Base-by-base conservation (phyloP, 148 eudicot species). In the Rhododendron henanense region DNA sequence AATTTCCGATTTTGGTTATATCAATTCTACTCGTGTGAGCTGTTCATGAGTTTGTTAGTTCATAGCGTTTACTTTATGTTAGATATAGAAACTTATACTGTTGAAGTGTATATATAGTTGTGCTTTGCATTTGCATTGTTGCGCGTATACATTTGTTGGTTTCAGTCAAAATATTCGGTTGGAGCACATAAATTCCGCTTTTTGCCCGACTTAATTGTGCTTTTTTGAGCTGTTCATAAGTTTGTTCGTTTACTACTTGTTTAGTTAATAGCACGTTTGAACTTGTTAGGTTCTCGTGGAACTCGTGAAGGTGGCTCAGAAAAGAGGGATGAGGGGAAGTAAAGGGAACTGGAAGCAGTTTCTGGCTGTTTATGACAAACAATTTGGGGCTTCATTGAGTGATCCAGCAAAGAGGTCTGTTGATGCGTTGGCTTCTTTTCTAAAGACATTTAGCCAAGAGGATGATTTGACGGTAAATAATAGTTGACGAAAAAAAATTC, bases 331-430 rank as follows among this genome's bases (percentile, higher is more conserved):
- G 98, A 55, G 81, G 65, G 99, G 99, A 81, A 95, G 91, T 15
- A 90, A 91, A 61, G 99, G 99, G 63, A 88, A 79, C 45, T 97
- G 99, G 99, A 95, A 97, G 90, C 93, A 95, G 16, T 97, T 97
- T 82, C 84, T 97, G 73, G 85, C 85, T 78, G 86, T 78, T 82
- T 87, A 92, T 84, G 98, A 95, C 86, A 94, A 84, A 88, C 89
- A 91, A 86, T 77, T 92, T 84, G 99, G 99, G 53, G 85, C 93
- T 85, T 91, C 94, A 82, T 61, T 93, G 93, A 94, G 98, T 84
- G 99, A 97, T 83, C 99, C 99, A 1, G 78, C 94, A 37, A 91
- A 81, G 82, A 93, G 96, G 89, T 76, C 92, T 35, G 67, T 88
- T 65, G 94, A 92, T 9, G 85, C 57, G 0, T 85, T 97, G 85